These are phyloP conservation scores for Rhodomyrtus tomentosa DNA, from an alignment of 345 rosid genomes.

Conservation along the genomic window DNA sequence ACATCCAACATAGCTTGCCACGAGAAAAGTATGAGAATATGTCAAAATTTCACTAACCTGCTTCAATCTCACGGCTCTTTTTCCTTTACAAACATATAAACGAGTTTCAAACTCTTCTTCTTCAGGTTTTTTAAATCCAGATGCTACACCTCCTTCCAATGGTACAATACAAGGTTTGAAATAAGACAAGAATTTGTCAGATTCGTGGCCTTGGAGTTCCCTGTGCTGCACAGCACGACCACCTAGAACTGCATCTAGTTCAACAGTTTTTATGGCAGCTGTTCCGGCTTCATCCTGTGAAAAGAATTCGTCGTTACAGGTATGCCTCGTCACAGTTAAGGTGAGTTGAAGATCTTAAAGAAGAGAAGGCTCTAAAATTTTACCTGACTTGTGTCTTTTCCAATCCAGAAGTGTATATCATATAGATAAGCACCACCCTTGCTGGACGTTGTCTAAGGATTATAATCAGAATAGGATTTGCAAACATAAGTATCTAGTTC, in stretches of 20 bases:
- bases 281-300: constrained; percentile 97
- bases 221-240: constrained; percentile 99
- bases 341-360: not conserved
- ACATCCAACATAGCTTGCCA: not conserved
- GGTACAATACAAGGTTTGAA: constrained; percentile 97
- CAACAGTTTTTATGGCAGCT: constrained; percentile 93
- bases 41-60: constrained; percentile 42
- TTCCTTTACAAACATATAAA: constrained; percentile 83
- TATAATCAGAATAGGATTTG: not conserved
- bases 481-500: not conserved
- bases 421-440: constrained; percentile 77
- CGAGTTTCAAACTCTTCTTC: constrained; percentile 84
- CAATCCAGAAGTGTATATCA: constrained; percentile 98
- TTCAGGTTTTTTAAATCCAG: constrained; percentile 81
- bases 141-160: constrained; percentile 92
- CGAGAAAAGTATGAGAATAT: not conserved
- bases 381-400: constrained; percentile 97
- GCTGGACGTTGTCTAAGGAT: constrained; percentile 53
- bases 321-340: not conserved
- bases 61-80: constrained; percentile 81
- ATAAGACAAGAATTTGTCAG: constrained; percentile 93
- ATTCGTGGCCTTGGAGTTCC: constrained; percentile 95
- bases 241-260: constrained; percentile 91
- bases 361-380: not conserved
- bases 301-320: not conserved